A percentile compares a stretch with the other conserved stretches of the same genome.
These are phyloP conservation scores for Arthonia radiata DNA, from an alignment of 495 filamentous ascomycete species.

Conservation along the genomic window DNA sequence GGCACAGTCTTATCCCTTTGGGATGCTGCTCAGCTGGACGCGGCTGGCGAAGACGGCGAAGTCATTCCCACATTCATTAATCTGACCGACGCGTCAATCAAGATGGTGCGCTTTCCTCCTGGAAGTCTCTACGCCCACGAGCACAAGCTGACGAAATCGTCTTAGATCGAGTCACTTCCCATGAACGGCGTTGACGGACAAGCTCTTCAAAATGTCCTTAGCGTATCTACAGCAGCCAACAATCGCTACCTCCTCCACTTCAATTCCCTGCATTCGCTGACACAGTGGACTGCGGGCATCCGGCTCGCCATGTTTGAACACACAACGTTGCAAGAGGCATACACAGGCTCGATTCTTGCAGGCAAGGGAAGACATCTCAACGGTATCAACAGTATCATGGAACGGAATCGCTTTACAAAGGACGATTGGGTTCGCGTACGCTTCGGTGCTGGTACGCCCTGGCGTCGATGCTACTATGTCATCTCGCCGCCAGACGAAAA, in stretches of 20 bases:
- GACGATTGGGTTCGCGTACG: conserved; percentile 92
- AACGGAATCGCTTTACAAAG: conserved; percentile 43
- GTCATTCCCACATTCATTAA: conserved; percentile 92
- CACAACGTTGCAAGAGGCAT: conserved; percentile 77
- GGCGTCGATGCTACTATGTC: conserved; percentile 92
- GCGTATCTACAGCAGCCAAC: conserved; percentile 78
- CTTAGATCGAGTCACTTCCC: conserved; percentile 69
- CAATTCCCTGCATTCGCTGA: conserved; percentile 75
- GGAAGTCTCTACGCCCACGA: conserved; percentile 2
- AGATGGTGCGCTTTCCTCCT: conserved; percentile 41
- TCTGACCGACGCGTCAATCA: conserved; percentile 86
- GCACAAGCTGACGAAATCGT: neutral
- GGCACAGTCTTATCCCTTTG: conserved; percentile 87
- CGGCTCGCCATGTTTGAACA: conserved; percentile 90
- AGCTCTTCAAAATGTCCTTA: conserved; percentile 77
- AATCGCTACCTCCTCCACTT: conserved; percentile 94
- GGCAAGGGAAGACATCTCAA: conserved; percentile 78
- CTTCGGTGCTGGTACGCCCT: conserved; percentile 90
- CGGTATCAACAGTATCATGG: conserved; percentile 67
- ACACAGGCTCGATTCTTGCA: conserved; percentile 85
- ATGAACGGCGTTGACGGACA: conserved; percentile 50
- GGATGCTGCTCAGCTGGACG: conserved; percentile 86
- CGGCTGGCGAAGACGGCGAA: conserved; percentile 56
- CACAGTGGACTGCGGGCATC: conserved; percentile 91
- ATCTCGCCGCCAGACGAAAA: conserved; percentile 83